These are phyloP conservation scores for Sugiyamaella japonica DNA, from an alignment of 1,139 yeast species.

Conservation along the genomic window DNA sequence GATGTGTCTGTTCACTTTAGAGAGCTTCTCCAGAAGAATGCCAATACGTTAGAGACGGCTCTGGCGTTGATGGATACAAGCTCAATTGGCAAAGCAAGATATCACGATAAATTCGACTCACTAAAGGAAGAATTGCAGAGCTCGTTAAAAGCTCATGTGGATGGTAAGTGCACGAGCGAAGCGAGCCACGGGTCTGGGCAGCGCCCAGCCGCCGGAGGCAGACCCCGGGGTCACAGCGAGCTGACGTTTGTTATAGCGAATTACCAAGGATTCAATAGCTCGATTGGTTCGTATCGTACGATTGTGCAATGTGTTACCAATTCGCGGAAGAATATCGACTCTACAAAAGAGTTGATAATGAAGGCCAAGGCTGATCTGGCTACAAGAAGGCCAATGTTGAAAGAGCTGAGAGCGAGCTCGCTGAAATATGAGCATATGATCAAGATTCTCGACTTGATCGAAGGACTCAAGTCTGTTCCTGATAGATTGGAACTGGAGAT, in stretches of 20 bases:
- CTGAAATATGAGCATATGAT: conserved; percentile 66
- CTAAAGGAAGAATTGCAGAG: conserved; percentile 57
- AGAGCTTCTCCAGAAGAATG: conserved; percentile 45
- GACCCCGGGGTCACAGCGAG: not conserved
- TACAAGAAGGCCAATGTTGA: conserved; percentile 55
- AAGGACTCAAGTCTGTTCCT: conserved; percentile 59
- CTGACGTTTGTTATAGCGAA: conserved; percentile 41
- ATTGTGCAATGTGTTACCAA: conserved; percentile 57
- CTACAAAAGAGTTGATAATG: conserved; percentile 53
- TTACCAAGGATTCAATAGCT: conserved; percentile 80
- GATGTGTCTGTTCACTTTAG: conserved; percentile 33
- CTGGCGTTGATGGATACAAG: conserved; percentile 78
- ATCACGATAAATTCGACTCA: conserved; percentile 55
- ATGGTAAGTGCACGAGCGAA: no score
- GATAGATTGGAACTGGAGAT: conserved; percentile 64
- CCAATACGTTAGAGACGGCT: conserved; percentile 85
- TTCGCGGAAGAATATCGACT: conserved; percentile 56
- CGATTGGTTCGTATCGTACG: conserved; percentile 73
- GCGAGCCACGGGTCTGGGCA: no score
- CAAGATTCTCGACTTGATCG: conserved; percentile 69
- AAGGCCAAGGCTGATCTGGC: conserved; percentile 49
- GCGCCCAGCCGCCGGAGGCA: not conserved
- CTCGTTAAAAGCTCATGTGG: conserved; percentile 68
- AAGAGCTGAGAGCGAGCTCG: conserved; percentile 65
- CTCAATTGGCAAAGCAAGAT: conserved; percentile 83